Percentiles rank a stretch among this genome's conserved stretches.
These are phyloP conservation scores for Meredithiella fracta DNA, from an alignment of 2,329 filamentous ascomycete species.

Conservation along the genomic window DNA sequence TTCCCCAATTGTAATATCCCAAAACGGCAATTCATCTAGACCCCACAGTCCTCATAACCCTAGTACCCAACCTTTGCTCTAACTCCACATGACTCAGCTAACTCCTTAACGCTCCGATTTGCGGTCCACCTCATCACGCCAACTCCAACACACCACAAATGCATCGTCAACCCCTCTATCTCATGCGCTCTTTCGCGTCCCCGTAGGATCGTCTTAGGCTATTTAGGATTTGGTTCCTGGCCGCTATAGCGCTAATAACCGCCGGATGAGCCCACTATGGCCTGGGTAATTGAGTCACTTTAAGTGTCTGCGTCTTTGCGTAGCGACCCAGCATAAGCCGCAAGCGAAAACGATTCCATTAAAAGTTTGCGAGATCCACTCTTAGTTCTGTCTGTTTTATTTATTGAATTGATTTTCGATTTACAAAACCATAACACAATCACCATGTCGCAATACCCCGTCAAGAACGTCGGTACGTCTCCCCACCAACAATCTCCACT, in stretches of 20 bases:
- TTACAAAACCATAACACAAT: slow-evolving; percentile 1
- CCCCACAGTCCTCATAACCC: background rate
- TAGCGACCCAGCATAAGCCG: too few relatives aligned
- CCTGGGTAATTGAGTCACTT: background rate
- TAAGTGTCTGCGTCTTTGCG: too few relatives aligned
- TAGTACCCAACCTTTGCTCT: background rate
- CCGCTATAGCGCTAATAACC: background rate
- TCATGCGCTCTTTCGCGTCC: background rate
- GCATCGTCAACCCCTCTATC: background rate
- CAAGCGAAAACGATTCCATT: too few relatives aligned
- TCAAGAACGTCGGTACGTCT: slow-evolving; percentile 41
- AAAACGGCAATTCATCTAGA: background rate
- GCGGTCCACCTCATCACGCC: slow-evolving; percentile 7
- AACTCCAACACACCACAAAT: background rate
- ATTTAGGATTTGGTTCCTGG: slow-evolving; percentile 1
- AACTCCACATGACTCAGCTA: slow-evolving; percentile 1
- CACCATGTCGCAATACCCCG: slow-evolving; percentile 28
- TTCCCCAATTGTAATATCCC: background rate
- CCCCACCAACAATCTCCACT: slow-evolving; percentile 5
- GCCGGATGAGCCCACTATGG: background rate
- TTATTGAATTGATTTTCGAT: background rate
- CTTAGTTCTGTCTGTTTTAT: background rate
- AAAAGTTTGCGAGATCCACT: background rate
- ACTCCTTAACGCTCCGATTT: slow-evolving; percentile 6
- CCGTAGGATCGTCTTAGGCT: background rate